Percentiles rank a stretch among this genome's conserved stretches.
Conservation (phyloP, 2,329 filamentous ascomycete genomes). For the Claviceps sp. region DNA sequence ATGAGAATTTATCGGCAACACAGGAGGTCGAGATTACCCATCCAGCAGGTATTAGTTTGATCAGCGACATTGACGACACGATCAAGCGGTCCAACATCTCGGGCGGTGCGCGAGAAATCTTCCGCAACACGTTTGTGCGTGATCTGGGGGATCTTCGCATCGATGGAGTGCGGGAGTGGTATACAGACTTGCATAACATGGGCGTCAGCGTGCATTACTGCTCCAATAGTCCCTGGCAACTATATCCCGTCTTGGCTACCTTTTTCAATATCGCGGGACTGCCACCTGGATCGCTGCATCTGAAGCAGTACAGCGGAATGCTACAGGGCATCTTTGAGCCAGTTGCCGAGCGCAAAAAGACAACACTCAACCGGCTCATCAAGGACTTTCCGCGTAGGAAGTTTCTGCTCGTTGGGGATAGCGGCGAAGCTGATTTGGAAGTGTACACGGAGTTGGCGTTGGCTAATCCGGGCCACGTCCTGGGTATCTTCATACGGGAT, state of each 20-base stretch:
- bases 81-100: slow-evolving; percentile 91
- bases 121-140: slow-evolving; percentile 87
- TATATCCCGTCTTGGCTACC: slow-evolving; percentile 77
- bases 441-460: slow-evolving; percentile 91
- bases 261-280: slow-evolving; percentile 73
- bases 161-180: slow-evolving; percentile 85
- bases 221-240: slow-evolving; percentile 98
- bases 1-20: slow-evolving; percentile 69
- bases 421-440: slow-evolving; percentile 90
- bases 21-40: slow-evolving; percentile 69
- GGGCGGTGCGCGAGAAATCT: slow-evolving; percentile 80
- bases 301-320: slow-evolving; percentile 96
- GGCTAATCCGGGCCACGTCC: slow-evolving; percentile 67
- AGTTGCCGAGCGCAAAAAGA: slow-evolving; percentile 86
- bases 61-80: slow-evolving; percentile 96
- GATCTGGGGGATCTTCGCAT: slow-evolving; percentile 72
- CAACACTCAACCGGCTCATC: slow-evolving; percentile 72
- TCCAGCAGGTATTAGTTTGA: slow-evolving; percentile 71
- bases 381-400: slow-evolving; percentile 78
- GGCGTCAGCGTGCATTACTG: slow-evolving; percentile 91
- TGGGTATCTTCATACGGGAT: slow-evolving; percentile 87
- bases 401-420: slow-evolving; percentile 89
- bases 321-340: slow-evolving; percentile 96
- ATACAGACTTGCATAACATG: slow-evolving; percentile 59
- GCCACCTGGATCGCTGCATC: slow-evolving; percentile 77